Evolutionary conservation across 805 yeast genomes (phyloP), one percentile per base, ranked within the genome.

Genomic region (Candida insectalens): DNA sequence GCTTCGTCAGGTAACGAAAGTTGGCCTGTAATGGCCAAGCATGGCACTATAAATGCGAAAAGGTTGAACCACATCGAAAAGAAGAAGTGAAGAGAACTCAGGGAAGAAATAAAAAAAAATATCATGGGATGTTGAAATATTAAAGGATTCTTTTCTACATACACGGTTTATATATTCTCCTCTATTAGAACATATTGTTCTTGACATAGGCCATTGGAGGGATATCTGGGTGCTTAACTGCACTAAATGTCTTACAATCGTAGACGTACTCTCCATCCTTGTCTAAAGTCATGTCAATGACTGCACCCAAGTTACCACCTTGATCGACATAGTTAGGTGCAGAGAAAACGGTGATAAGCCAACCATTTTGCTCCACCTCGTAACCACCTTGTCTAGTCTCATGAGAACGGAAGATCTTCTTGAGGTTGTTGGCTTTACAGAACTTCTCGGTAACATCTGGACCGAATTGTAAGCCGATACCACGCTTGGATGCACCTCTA

Each of bases 241-340:
- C 96, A 19, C 61, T 69, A 54, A 84, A 88, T 10, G 77, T 74
- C 40, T 67, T 67, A 36, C 68, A 74, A 1, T 69, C 58, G 47
- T 83, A 59, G 34, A 65, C 57, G 30, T 63, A 62, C 14, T 65
- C 69, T 28, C 63, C 68, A 42, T 71, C 65, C 8, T 53, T 52
- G 6, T 57, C 48, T 13, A 63, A 66, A 39, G 67, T 59, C 44
- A 89, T 70, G 49, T 87, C 82, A 39, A 92, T 79, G 36, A 82
- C 81, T 7, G 94, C 97, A 34, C 96, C 99, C 43, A 74, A 57
- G 57, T 92, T 92, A 10, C 94, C 95, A 36, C 84, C 87, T 12
- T 79, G 64, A 54, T 92, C 99, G 62, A 97, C 89, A 58, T 89
- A 89, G 56, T 92, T 89, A 23, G 99, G 99, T 1, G 99, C 99